Percentiles rank a stretch among this genome's conserved stretches.
Evolutionary conservation across 2,329 filamentous ascomycete genomes (phyloP).

Genomic region (Trichophaea hybrida): DNA sequence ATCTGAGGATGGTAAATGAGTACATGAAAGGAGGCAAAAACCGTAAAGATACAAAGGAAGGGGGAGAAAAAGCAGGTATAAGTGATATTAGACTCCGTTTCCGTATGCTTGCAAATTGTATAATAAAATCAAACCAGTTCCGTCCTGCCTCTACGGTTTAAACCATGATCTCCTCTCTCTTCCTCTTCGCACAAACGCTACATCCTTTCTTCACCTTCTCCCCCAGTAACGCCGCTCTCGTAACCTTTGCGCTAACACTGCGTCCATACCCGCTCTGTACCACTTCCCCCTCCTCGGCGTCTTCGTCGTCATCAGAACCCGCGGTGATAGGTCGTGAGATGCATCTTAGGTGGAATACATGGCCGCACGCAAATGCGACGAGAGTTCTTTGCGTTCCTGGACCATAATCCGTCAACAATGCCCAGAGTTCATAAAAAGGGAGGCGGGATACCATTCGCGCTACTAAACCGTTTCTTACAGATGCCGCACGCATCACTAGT

Average conservation of each 20-base stretch:
- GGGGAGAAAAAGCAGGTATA: no score
- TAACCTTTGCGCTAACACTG: constrained; percentile 74
- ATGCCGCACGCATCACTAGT: constrained; percentile 24
- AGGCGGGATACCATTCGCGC: constrained; percentile 31
- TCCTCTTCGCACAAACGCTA: constrained; percentile 40
- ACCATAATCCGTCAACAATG: constrained; percentile 9
- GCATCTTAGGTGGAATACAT: constrained; percentile 66
- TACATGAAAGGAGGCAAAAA: no score
- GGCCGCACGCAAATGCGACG: constrained; percentile 67
- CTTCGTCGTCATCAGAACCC: constrained; percentile 32
- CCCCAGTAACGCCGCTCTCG: constrained; percentile 62
- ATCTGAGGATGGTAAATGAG: neutral
- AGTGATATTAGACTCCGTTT: no score
- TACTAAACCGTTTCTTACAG: constrained; percentile 15
- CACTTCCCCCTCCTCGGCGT: constrained; percentile 4
- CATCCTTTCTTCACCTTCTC: constrained; percentile 55
- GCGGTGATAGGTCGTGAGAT: constrained; percentile 36
- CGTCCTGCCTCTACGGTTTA: neutral
- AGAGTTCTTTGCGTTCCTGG: constrained; percentile 48
- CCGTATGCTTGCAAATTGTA: no score
- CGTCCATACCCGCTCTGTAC: constrained; percentile 33
- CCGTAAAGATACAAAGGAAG: no score
- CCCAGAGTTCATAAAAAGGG: neutral
- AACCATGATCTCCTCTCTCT: constrained; percentile 23
- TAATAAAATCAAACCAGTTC: no score